These are phyloP conservation scores for Ophiocordyceps camponoti-floridani DNA, from an alignment of 2,329 filamentous ascomycete genomes.

Conservation along the genomic window DNA sequence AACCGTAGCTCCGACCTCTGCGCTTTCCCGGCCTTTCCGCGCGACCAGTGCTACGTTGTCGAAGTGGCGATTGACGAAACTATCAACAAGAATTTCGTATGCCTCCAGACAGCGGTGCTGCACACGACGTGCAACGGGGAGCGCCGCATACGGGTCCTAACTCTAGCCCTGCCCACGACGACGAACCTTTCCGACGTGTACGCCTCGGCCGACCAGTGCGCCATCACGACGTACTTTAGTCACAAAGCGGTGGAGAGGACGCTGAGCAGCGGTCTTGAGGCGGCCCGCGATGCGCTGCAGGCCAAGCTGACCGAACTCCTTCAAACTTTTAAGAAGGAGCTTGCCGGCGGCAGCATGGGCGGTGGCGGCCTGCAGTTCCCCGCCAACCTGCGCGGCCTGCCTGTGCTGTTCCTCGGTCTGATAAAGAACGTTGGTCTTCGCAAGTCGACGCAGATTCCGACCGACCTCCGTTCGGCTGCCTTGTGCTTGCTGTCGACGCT, in stretches of 20 bases:
- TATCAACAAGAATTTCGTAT: conserved; percentile 78
- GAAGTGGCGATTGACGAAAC: conserved; percentile 97
- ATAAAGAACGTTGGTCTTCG: conserved; percentile 93
- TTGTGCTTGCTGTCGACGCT: conserved; percentile 89
- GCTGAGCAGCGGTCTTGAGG: conserved; percentile 71
- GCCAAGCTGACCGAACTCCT: conserved; percentile 83
- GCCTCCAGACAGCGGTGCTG: conserved; percentile 82
- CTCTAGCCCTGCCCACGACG: conserved; percentile 80
- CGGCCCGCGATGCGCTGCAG: conserved; percentile 78
- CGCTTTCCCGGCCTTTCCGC: conserved; percentile 92
- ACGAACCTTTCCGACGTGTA: conserved; percentile 82
- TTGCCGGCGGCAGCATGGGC: conserved; percentile 89
- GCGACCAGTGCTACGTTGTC: conserved; percentile 93
- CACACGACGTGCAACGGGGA: conserved; percentile 98
- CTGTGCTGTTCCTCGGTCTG: conserved; percentile 78
- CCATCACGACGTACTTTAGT: conserved; percentile 84
- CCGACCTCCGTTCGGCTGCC: conserved; percentile 82
- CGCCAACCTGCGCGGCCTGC: conserved; percentile 73
- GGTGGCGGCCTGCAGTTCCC: conserved; percentile 90
- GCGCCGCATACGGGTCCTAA: conserved; percentile 85
- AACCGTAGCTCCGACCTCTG: conserved; percentile 95
- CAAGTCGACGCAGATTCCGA: conserved; percentile 85
- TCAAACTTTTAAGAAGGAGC: conserved; percentile 90
- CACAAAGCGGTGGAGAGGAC: conserved; percentile 94
- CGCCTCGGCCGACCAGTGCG: conserved; percentile 84